Percentiles rank a stretch among this genome's conserved stretches.
Conservation (phyloP, 805 yeast species). For the Hanseniaspora valbyensis region DNA sequence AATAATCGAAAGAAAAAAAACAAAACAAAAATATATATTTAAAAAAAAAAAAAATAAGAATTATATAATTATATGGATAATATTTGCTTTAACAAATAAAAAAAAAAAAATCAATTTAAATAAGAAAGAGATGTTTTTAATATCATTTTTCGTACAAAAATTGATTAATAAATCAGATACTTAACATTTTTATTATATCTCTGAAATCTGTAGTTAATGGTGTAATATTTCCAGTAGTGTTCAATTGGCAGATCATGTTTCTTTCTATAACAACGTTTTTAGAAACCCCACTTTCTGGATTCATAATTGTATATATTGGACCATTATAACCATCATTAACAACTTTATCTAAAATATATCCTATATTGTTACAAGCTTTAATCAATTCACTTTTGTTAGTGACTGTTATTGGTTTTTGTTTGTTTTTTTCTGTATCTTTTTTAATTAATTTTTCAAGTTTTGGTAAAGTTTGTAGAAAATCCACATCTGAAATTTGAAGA, state of each 20-base stretch:
- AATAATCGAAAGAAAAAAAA: not conserved
- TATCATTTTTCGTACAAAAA: too few relatives aligned
- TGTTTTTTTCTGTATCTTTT: not conserved
- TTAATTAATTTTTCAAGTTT: not conserved
- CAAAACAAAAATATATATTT: not conserved
- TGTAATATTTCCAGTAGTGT: not conserved
- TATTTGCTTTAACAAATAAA: not conserved
- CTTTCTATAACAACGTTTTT: not conserved
- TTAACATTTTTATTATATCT: not conserved
- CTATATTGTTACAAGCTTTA: not conserved
- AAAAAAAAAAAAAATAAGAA: not conserved
- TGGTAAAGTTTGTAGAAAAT: not conserved
- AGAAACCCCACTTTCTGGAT: not conserved
- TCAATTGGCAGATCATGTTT: not conserved
- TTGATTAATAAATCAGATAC: too few relatives aligned
- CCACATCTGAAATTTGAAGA: not conserved
- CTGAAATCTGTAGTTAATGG: not conserved
- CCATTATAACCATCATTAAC: not conserved
- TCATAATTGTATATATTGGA: not conserved
- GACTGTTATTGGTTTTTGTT: not conserved
- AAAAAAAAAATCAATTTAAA: too few relatives aligned
- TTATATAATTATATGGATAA: not conserved
- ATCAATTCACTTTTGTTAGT: not conserved
- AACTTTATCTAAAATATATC: not conserved
- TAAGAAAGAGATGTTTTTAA: too few relatives aligned